These are phyloP conservation scores for Ampelocalamus luodianensis DNA, from an alignment of 176 grass and related monocot genomes.

Conservation along the genomic window DNA sequence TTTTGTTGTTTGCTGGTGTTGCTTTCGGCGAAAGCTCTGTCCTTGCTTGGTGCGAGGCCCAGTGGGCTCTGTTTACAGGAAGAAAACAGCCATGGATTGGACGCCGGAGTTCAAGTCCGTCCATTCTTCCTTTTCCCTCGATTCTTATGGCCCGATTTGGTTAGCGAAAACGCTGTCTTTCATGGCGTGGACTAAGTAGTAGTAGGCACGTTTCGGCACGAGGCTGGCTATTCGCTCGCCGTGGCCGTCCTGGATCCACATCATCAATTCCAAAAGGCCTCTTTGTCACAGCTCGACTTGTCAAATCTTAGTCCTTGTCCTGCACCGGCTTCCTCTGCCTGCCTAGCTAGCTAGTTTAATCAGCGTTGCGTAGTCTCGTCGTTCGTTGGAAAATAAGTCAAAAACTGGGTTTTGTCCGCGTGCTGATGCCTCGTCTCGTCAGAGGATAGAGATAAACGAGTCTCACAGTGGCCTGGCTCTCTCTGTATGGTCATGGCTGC, in stretches of 20 bases:
- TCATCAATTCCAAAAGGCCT: background rate
- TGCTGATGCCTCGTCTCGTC: slow-evolving; percentile 22
- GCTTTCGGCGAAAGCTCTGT: background rate
- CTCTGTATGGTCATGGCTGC: background rate
- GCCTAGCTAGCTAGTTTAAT: background rate
- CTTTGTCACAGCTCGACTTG: slow-evolving; percentile 23
- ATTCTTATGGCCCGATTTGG: background rate
- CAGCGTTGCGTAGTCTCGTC: background rate
- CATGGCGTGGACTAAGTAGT: background rate
- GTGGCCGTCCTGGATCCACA: background rate
- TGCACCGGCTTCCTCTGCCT: background rate
- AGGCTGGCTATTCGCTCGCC: background rate
- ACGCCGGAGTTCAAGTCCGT: background rate
- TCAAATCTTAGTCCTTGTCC: slow-evolving; percentile 40
- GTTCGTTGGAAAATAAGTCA: background rate
- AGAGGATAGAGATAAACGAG: slow-evolving; percentile 3
- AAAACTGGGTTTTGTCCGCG: background rate
- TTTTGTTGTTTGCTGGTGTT: background rate
- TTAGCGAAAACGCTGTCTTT: background rate
- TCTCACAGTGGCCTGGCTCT: background rate
- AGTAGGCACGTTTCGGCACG: no score
- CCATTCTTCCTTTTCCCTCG: background rate
- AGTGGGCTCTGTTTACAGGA: slow-evolving; percentile 36
- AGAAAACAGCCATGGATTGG: background rate
- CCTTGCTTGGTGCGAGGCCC: slow-evolving; percentile 15